Evolutionary conservation across 2,329 filamentous ascomycete species (phyloP).

Genomic region (Fusarium sp.): DNA sequence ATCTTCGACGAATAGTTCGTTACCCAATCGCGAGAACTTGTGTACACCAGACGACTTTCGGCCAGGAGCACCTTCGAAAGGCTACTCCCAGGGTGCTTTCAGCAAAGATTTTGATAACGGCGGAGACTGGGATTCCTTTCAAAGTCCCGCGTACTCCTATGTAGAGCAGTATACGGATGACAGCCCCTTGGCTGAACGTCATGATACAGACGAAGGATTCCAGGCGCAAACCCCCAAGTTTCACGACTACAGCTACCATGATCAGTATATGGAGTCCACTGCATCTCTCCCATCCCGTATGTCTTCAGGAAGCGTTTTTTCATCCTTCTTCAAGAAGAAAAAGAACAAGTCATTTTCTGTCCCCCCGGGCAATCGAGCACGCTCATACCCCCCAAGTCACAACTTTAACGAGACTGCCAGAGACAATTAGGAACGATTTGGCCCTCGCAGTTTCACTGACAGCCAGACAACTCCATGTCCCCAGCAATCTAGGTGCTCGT

Average conservation of each 20-base stretch:
- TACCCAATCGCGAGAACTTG: background rate
- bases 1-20: background rate
- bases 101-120: constrained; percentile 29
- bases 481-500: constrained; percentile 3
- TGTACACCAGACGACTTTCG: constrained; percentile 15
- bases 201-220: background rate
- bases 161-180: background rate
- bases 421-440: constrained; percentile 41
- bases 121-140: constrained; percentile 19
- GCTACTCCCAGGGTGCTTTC: constrained; percentile 38
- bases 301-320: constrained; percentile 29
- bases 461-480: constrained; percentile 24
- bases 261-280: constrained; percentile 10
- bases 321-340: constrained; percentile 37
- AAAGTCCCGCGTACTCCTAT: background rate
- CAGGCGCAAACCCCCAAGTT: background rate
- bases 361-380: background rate
- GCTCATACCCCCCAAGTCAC: constrained; percentile 10
- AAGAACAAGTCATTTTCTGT: constrained; percentile 9
- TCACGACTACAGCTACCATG: background rate
- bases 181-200: background rate
- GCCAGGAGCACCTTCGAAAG: constrained; percentile 13
- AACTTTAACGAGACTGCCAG: constrained; percentile 34
- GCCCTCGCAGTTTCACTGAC: constrained; percentile 28
- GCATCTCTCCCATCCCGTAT: constrained; percentile 28